Base-by-base conservation (phyloP, 371 early-diverging fungal species). In the Mucor irregularis region DNA sequence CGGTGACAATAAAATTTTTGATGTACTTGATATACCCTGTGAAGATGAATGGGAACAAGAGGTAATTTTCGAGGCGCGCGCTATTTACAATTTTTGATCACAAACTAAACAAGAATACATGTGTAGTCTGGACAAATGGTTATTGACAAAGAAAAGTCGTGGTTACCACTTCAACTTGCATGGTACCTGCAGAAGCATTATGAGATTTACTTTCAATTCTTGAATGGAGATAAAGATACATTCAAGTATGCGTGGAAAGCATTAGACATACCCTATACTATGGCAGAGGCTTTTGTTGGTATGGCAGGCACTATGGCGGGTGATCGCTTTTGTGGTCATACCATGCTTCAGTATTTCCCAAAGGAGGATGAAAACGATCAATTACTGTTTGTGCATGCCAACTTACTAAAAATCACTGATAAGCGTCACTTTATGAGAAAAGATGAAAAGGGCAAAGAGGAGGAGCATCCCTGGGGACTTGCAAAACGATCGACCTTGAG, bases 171-270 rank as follows among this genome's bases (percentile, higher is more conserved):
- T 16, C 74, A 77, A 45, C 38, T 77, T 24, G 62, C 74, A 14
- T 74, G 72, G 72, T 77, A 61, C 19, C 69, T 77, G 72, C 71
- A 77, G 48, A 59, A 62, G 1, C 62, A 77, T 30, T 34, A 67
- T 48, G 74, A 67, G 14, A 26, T 77, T 2, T 77, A 77, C 28
- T 77, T 71, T 31, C 77, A 74, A 31, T 68, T 77, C 14, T 49
- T 74, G 28, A 77, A 77, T 46, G 77, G 77, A 4, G 77, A 77
- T 17, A 77, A 77, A 39, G 77, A 77, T 49, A 77, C 77, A 0
- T 77, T 74, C 16, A 66, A 71, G 56, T 77, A 60, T 47, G 77
- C 77, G 4, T 77, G 77, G 77, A 62, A 71, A 68, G 72, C 74
- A 7, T 52, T 74, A 8, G 49, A 53, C 33, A 37, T 39, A 1